phyloP scores from a whole-genome alignment of 805 yeast species.

The Torulaspora microellipsoides region DNA sequence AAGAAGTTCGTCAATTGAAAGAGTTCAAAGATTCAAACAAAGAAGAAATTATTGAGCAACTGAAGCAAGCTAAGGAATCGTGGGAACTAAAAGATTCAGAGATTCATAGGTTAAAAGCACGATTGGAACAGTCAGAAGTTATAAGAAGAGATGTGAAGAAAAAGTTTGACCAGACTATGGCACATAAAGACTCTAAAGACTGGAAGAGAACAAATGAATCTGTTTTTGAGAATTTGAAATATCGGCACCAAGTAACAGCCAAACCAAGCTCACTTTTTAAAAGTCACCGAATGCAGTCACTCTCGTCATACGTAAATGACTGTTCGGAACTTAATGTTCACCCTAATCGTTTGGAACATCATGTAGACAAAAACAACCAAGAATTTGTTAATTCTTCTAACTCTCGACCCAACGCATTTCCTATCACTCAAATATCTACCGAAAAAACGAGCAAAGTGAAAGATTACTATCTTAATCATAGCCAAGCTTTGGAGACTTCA shows the following conservation, averaged over 20 bases:
- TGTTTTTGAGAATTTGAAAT: constrained; percentile 18
- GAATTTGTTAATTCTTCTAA: too few relatives aligned
- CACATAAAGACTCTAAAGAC: constrained; percentile 17
- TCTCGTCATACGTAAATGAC: constrained; percentile 15
- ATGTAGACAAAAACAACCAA: too few relatives aligned
- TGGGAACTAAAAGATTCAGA: constrained; percentile 53
- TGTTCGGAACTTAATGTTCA: constrained; percentile 5
- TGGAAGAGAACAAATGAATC: constrained; percentile 11
- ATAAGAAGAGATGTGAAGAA: constrained; percentile 33
- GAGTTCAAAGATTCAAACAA: constrained; percentile 66
- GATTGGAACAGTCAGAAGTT: constrained; percentile 57
- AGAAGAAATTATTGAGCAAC: constrained; percentile 49
- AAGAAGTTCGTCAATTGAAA: constrained; percentile 54
- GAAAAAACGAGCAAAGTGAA: too few relatives aligned
- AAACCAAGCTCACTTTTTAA: constrained; percentile 14
- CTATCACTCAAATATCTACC: too few relatives aligned
- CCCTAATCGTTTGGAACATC: constrained; percentile 10
- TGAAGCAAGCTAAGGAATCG: constrained; percentile 58
- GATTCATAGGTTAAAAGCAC: constrained; percentile 53
- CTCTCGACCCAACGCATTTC: too few relatives aligned
- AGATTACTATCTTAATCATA: too few relatives aligned
- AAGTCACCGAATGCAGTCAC: constrained; percentile 23
- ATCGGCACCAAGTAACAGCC: background rate
- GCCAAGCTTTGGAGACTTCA: too few relatives aligned
- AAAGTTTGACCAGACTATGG: constrained; percentile 16